Conservation (phyloP, 2,329 filamentous ascomycete genomes). For the Epichloe festucae region DNA sequence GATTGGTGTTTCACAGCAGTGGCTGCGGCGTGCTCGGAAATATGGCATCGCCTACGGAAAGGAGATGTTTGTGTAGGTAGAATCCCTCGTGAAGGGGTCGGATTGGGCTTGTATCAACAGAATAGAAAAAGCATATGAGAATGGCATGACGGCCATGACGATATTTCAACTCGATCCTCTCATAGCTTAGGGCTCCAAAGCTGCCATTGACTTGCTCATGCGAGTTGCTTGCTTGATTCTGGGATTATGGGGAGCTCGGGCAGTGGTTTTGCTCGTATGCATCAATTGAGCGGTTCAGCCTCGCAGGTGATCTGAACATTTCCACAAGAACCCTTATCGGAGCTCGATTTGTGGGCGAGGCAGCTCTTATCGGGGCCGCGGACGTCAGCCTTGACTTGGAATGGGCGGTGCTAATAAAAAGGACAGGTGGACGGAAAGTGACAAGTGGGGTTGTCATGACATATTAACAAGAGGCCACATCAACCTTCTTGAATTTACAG, state of each 20-base stretch:
- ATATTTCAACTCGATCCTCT: background rate
- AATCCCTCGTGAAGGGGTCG: background rate
- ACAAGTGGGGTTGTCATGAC: conserved; percentile 8
- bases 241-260: too few relatives aligned
- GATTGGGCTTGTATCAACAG: conserved; percentile 3
- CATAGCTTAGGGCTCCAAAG: background rate
- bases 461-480: conserved; percentile 20
- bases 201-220: background rate
- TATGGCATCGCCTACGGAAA: background rate
- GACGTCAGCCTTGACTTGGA: background rate
- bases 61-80: background rate
- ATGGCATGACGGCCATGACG: conserved; percentile 2
- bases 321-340: conserved; percentile 2
- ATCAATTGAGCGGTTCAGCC: background rate
- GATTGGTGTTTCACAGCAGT: background rate
- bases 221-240: background rate
- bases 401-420: background rate
- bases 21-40: background rate
- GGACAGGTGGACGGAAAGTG: conserved; percentile 1
- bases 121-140: conserved; percentile 2
- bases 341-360: background rate
- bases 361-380: conserved; percentile 4
- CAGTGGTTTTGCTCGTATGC: background rate
- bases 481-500: conserved; percentile 12
- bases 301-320: background rate